Percentiles rank a stretch among this genome's conserved stretches.
Evolutionary conservation across 225 moss, liverwort and hornwort genomes (phyloP).

Genomic region (Rhytidiadelphus loreus): DNA sequence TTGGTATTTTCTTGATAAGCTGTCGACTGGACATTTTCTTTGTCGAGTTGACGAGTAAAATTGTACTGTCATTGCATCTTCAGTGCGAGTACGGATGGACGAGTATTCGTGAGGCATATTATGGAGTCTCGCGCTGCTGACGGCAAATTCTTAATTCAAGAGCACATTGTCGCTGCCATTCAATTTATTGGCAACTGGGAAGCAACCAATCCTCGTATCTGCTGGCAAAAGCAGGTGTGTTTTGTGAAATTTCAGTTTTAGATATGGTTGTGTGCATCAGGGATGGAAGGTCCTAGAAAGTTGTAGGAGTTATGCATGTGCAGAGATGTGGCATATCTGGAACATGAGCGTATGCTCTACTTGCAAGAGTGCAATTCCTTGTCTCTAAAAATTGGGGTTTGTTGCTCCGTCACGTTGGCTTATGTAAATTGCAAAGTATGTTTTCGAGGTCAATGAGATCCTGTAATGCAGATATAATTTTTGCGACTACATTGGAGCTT

Average conservation of each 20-base stretch:
- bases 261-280: not conserved
- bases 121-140: slow-evolving; percentile 58
- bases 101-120: slow-evolving; percentile 45
- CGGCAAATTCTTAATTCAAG: slow-evolving; percentile 55
- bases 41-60: not conserved
- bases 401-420: not conserved
- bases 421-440: not conserved
- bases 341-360: not conserved
- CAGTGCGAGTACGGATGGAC: slow-evolving; percentile 80
- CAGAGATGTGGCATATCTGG: not conserved
- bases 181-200: slow-evolving; percentile 81
- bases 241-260: not conserved
- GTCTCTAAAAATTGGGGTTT: not conserved
- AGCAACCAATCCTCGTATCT: slow-evolving; percentile 74
- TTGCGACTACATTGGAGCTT: not conserved
- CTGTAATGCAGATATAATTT: not conserved
- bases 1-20: not conserved
- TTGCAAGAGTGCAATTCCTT: not conserved
- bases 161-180: slow-evolving; percentile 68
- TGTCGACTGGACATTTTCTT: not conserved
- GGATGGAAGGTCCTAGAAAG: not conserved
- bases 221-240: slow-evolving; percentile 79
- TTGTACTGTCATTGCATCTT: not conserved
- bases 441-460: not conserved
- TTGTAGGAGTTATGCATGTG: not conserved